Evolutionary conservation across 202 grass and related monocot species (phyloP).

Genomic region (Musa balbisiana): DNA sequence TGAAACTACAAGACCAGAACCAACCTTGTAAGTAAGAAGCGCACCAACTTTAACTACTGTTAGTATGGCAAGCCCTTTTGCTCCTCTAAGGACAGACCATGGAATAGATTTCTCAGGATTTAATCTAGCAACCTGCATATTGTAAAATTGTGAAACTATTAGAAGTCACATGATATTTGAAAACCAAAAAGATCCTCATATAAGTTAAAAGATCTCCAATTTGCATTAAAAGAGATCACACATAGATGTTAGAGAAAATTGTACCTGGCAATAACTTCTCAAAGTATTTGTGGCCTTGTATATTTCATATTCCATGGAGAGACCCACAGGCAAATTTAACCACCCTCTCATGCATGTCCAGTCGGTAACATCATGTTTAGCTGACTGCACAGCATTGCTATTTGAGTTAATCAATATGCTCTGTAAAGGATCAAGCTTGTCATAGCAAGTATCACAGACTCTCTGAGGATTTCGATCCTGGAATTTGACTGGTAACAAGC

Average conservation of each 20-base stretch:
- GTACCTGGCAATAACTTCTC: constrained; percentile 60
- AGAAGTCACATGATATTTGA: neutral
- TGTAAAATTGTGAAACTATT: constrained; percentile 12
- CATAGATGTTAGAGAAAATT: neutral
- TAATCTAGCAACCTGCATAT: constrained; percentile 63
- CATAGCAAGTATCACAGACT: constrained; percentile 90
- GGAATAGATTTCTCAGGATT: constrained; percentile 74
- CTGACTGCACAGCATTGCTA: constrained; percentile 64
- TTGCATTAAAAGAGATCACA: constrained; percentile 9
- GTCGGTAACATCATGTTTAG: constrained; percentile 89
- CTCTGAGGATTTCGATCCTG: constrained; percentile 62
- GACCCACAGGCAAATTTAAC: constrained; percentile 77
- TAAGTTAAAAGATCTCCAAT: neutral
- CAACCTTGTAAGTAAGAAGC: constrained; percentile 69
- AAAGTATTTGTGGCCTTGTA: constrained; percentile 77
- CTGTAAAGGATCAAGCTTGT: constrained; percentile 74
- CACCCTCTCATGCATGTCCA: constrained; percentile 81
- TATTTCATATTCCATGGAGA: constrained; percentile 83
- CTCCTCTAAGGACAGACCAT: constrained; percentile 61
- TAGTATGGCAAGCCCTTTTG: constrained; percentile 69
- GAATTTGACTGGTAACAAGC: constrained; percentile 72
- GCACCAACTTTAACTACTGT: constrained; percentile 65
- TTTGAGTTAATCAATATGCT: constrained; percentile 62
- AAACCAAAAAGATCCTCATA: neutral
- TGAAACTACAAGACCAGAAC: constrained; percentile 64